phyloP scores from a whole-genome alignment of 2,329 filamentous ascomycete genomes.

The Pseudogymnoascus sp. region DNA sequence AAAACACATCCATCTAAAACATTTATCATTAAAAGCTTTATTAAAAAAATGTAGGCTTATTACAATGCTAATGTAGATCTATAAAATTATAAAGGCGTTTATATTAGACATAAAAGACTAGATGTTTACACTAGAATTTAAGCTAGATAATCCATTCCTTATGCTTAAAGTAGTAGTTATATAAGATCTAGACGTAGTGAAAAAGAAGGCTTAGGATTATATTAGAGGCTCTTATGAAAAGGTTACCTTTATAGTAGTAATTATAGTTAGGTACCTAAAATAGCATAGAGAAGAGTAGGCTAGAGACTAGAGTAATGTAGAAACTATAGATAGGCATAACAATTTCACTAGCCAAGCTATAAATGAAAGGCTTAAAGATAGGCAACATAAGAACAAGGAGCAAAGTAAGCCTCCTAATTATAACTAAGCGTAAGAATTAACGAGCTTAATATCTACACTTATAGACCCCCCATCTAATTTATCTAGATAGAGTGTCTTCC shows the following conservation, averaged over 20 bases:
- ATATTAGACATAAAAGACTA: too few relatives aligned
- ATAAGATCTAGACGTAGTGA: background rate
- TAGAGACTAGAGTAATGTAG: background rate
- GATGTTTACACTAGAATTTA: background rate
- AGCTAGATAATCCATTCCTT: background rate
- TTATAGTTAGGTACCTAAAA: background rate
- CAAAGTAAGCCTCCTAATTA: too few relatives aligned
- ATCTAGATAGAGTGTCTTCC: too few relatives aligned
- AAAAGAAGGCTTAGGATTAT: background rate
- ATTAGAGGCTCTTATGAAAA: background rate
- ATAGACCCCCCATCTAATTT: too few relatives aligned
- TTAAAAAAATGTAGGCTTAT: too few relatives aligned
- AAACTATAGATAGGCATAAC: background rate
- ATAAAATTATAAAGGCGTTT: too few relatives aligned
- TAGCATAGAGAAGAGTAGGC: background rate
- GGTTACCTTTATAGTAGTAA: background rate
- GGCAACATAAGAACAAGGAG: background rate
- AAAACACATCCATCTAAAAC: too few relatives aligned
- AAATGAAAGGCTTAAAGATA: background rate
- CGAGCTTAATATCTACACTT: too few relatives aligned
- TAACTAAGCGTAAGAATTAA: too few relatives aligned
- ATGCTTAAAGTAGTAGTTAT: background rate
- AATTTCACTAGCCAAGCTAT: background rate
- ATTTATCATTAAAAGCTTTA: too few relatives aligned
- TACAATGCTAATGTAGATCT: too few relatives aligned